A percentile compares a stretch with the other conserved stretches of the same genome.
Conservation (phyloP, 2,329 filamentous ascomycete genomes). For the Nectriaceae sp. region DNA sequence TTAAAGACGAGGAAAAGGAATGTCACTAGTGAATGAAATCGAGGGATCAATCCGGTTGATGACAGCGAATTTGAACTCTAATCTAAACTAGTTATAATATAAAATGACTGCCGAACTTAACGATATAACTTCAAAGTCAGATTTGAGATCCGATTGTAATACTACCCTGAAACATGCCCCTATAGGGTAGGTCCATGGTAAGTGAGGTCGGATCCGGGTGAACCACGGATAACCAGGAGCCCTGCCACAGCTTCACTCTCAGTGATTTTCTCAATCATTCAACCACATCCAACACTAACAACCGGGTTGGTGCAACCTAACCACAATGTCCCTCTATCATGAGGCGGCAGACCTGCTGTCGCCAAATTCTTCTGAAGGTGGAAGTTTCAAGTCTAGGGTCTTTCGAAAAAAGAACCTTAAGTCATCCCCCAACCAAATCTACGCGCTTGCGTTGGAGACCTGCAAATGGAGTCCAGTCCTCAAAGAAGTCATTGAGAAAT, state of each 20-base stretch:
- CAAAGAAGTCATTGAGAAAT: slow-evolving; percentile 84
- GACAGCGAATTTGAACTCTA: too few species aligned
- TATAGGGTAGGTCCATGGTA: too few species aligned
- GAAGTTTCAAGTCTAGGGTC: slow-evolving; percentile 83
- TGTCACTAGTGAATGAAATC: too few species aligned
- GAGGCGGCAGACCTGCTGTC: slow-evolving; percentile 79
- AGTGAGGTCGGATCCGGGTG: too few species aligned
- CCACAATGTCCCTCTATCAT: slow-evolving; percentile 87
- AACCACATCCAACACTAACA: not conserved
- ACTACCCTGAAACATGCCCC: too few species aligned
- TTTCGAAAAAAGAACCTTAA: slow-evolving; percentile 76
- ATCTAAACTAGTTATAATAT: too few species aligned
- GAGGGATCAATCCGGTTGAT: too few species aligned
- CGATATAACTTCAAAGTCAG: too few species aligned
- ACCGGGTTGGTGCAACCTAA: not conserved
- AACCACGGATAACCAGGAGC: slow-evolving; percentile 14
- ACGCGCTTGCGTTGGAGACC: slow-evolving; percentile 82
- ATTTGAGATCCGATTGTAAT: too few species aligned
- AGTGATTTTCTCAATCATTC: slow-evolving; percentile 18
- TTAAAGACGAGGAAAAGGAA: too few species aligned
- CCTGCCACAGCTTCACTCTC: slow-evolving; percentile 8
- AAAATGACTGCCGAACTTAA: too few species aligned
- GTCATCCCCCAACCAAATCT: slow-evolving; percentile 78
- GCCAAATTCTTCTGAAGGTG: slow-evolving; percentile 56
- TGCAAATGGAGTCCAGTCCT: slow-evolving; percentile 88